Base-by-base conservation (phyloP, 805 yeast species). In the Ogataea angusta region DNA sequence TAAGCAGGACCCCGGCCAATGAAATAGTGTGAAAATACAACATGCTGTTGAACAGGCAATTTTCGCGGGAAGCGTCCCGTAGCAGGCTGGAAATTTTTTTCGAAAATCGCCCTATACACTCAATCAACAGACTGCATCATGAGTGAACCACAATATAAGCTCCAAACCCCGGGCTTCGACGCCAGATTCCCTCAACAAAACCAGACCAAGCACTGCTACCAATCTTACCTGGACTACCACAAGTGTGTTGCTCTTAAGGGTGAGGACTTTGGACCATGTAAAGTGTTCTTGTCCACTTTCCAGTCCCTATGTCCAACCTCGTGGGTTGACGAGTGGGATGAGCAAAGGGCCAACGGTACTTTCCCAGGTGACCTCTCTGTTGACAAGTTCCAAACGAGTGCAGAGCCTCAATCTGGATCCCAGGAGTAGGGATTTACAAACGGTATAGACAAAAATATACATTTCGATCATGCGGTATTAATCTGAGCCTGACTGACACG, bases 201-300 rank as follows among this genome's bases (percentile, higher is more conserved):
- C 81, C 99, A 91, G 73, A 87, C 97, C 60, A 89, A 85, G 74
- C 96, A 91, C 77, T 93, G 98, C 77, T 95, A 91, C 82, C 97
- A 91, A 75, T 78, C 91, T 57, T 93, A 91, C 74, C 88, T 93
- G 61, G 99, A 93, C 71, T 93, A 91, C 81, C 93, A 85, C 83
- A 90, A 89, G 70, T 93, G 99, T 76, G 80, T 93, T 65, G 85
- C 82, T 61, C 88, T 90, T 54, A 91, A 91, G 74, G 99, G 99
- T 64, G 97, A 91, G 72, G 98, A 90, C 48, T 93, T 93, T 63
- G 95, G 90, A 59, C 98, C 98, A 62, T 93, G 99, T 72, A 78
- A 89, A 71, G 90, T 86, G 58, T 93, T 93, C 75, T 86, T 79
- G 81, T 84, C 79, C 69, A 87, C 97, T 42, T 93, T 77, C 77